phyloP scores from a whole-genome alignment of 177 flowering plant genomes.

The Tripterygium wilfordii region DNA sequence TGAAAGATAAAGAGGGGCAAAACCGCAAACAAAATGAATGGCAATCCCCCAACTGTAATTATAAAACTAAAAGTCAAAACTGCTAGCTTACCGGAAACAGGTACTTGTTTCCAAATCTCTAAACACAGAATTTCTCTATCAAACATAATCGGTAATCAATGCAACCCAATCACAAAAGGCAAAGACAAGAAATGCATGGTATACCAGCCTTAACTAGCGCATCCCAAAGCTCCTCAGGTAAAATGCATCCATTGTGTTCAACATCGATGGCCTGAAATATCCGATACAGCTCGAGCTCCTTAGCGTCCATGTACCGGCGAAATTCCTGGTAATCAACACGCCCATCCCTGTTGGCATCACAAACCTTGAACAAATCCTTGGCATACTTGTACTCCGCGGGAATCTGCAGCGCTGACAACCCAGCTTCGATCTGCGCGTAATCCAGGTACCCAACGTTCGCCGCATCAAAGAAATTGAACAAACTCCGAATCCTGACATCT shows the following conservation, averaged over 20 bases:
- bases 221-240: slow-evolving; percentile 96
- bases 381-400: slow-evolving; percentile 92
- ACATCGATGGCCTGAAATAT: slow-evolving; percentile 96
- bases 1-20: too few species aligned
- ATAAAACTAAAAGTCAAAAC: too few species aligned
- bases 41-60: too few species aligned
- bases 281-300: slow-evolving; percentile 86
- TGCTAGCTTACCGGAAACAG: too few species aligned
- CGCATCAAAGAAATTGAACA: slow-evolving; percentile 76
- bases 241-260: slow-evolving; percentile 93
- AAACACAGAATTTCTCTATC: not conserved
- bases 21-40: too few species aligned
- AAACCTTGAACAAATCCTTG: slow-evolving; percentile 70
- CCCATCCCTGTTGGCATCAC: slow-evolving; percentile 85
- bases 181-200: not conserved
- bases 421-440: slow-evolving; percentile 70
- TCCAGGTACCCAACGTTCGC: slow-evolving; percentile 66
- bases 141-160: too few species aligned
- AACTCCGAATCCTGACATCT: slow-evolving; percentile 63
- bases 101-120: too few species aligned
- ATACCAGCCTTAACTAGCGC: slow-evolving; percentile 93
- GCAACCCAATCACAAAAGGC: not conserved
- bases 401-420: slow-evolving; percentile 74
- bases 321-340: slow-evolving; percentile 90
- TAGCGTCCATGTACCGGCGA: slow-evolving; percentile 87